These are phyloP conservation scores for Arthrobotrys sinensis DNA, from an alignment of 2,329 filamentous ascomycete species.

Conservation along the genomic window DNA sequence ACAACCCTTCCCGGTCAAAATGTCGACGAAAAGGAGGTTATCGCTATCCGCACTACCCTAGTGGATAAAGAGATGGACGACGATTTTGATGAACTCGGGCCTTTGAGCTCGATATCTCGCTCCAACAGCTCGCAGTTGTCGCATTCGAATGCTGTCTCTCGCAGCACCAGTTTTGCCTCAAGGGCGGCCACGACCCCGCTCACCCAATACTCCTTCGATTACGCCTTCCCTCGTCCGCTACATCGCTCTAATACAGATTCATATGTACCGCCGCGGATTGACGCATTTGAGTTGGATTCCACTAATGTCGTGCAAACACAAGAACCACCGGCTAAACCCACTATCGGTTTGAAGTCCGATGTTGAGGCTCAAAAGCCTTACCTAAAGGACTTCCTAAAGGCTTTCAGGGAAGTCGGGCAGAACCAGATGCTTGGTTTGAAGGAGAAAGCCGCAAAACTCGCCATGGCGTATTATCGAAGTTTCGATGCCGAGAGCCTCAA, in stretches of 20 bases:
- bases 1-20: neutral
- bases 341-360: neutral
- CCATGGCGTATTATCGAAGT: constrained; percentile 44
- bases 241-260: constrained; percentile 3
- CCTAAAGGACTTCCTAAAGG: constrained; percentile 44
- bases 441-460: constrained; percentile 46
- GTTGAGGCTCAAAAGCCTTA: neutral
- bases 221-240: neutral
- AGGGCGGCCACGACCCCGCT: constrained; percentile 21
- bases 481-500: constrained; percentile 44
- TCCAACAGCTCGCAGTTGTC: constrained; percentile 39
- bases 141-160: constrained; percentile 17
- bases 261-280: constrained; percentile 32
- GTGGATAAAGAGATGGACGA: constrained; percentile 10
- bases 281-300: constrained; percentile 45
- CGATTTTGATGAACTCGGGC: constrained; percentile 6
- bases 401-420: constrained; percentile 49
- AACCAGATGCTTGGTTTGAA: constrained; percentile 56
- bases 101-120: constrained; percentile 16
- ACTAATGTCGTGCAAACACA: neutral
- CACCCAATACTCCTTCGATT: constrained; percentile 40
- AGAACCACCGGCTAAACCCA: neutral
- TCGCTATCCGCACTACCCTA: constrained; percentile 1
- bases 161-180: constrained; percentile 38
- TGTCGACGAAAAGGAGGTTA: constrained; percentile 50